Base-by-base conservation (phyloP, 2,329 filamentous ascomycete genomes). In the Fusarium armeniacum region DNA sequence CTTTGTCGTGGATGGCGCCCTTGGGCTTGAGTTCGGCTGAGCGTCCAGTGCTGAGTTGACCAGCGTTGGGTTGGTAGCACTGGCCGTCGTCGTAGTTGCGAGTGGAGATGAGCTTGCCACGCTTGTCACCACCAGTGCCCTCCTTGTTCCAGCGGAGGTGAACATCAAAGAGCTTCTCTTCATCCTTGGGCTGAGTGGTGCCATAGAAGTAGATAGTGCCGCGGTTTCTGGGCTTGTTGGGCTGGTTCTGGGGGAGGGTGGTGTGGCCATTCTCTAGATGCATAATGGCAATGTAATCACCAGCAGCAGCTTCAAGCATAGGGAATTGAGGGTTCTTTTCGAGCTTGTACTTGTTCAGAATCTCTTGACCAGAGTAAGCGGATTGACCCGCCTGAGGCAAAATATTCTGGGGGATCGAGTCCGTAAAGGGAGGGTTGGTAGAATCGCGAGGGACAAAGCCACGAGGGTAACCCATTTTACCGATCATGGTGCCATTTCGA, bases 51-150 rank as follows among this genome's bases (percentile, higher is more conserved):
- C 89, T 90, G 66, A 93, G 89, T 24, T 73, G 55, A 4, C 83
- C 82, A n/a, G 72, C 72, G 78, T 93, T 94, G 75, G 88, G 80
- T 81, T 98, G 92, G 78, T 94, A 94, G 83, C 96, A 99, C 75
- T 93, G 91, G 28, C 91, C 92, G 74, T 99, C 96, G 75, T 98
- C 96, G 78, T 90, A 99, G 82, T 92, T 89, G 72, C 93, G 90
- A 2, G 88, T 91, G 1, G 91, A 89, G 38, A 98, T 83, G 15
- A 98, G 89, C 43, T 84, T 83, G 33, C 96, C 96, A 41, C 91
- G 89, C 50, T 87, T 85, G 77, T 98, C 90, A 24, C 94, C 95
- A 22, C 94, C 94, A 8, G 87, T 91, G 65, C 94, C 94, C 59
- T 93, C 89, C 20, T 84, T 78, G 47, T 89, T 97, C 96, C 96